Evolutionary conservation across 2,329 filamentous ascomycete genomes (phyloP).

Genomic region (Stachybotrys chlorohalonatus): DNA sequence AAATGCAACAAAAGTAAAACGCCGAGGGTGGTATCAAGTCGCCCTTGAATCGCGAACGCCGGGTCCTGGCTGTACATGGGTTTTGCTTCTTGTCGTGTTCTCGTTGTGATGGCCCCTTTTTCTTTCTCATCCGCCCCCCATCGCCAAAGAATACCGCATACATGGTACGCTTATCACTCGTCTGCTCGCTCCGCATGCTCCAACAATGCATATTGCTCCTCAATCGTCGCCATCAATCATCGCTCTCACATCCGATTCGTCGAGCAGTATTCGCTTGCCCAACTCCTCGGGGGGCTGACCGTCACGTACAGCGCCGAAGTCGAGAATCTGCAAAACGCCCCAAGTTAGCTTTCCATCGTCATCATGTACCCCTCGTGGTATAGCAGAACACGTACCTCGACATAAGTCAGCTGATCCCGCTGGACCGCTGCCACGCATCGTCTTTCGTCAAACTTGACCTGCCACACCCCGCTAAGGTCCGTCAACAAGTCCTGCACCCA

Average conservation of each 20-base stretch:
- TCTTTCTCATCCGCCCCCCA: background rate
- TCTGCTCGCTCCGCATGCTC: background rate
- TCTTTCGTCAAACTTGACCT: slow-evolving; percentile 94
- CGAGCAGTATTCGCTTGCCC: slow-evolving; percentile 66
- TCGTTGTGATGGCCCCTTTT: background rate
- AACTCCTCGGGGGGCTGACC: slow-evolving; percentile 69
- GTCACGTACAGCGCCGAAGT: slow-evolving; percentile 91
- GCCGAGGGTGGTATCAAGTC: background rate
- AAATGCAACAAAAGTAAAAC: background rate
- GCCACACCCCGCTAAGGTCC: slow-evolving; percentile 95
- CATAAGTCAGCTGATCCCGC: slow-evolving; percentile 83
- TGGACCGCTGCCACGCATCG: slow-evolving; percentile 95
- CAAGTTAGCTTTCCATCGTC: slow-evolving; percentile 18
- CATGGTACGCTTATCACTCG: background rate
- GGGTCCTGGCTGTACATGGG: background rate
- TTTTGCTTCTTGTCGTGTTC: background rate
- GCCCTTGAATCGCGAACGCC: background rate
- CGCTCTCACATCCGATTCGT: slow-evolving; percentile 43
- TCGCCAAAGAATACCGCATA: background rate
- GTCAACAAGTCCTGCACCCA: slow-evolving; percentile 89
- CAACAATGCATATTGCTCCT: slow-evolving; percentile 1
- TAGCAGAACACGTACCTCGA: slow-evolving; percentile 60
- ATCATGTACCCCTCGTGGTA: background rate
- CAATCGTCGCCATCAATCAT: slow-evolving; percentile 36
- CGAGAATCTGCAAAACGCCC: slow-evolving; percentile 61